Base-by-base conservation (phyloP, 192 early-diverging fungal genomes). In the Backusella tarrabulga region DNA sequence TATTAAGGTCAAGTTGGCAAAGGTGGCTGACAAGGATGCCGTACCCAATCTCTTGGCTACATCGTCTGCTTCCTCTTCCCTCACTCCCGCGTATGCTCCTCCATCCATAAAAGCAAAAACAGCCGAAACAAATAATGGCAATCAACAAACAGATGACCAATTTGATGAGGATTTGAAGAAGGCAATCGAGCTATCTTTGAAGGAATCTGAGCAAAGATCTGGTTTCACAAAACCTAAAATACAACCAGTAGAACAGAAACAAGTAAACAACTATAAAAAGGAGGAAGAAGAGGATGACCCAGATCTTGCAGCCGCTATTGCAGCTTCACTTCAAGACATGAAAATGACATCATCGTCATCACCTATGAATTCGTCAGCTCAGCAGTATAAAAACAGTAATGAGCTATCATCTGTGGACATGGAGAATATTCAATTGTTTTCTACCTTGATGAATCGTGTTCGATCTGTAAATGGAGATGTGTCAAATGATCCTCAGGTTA, bases 161-260 rank as follows among this genome's bases (percentile, higher is more conserved):
- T 93, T 96, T 26, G 97, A 99, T 68, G 95, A 90, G 17, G 97
- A 99, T 79, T 75, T 99, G 67, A 94, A 92, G 80, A 92, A 88
- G 26, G 98, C 98, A 4, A 99, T 99, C 75, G 95, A 94, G 66
- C 85, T 95, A 17, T 98, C 96, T 0, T 80, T 99, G 36, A 90
- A 95, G 74, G 95, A 96, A 69, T 76, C 88, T 34, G 85, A 90
- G 78, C 85, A 71, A 72, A 91, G 83, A 72, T 76, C 74, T 67
- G 52, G 17, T 40, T 44, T 29, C 21, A 41, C 41, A 23, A 70
- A 36, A 17, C 41, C 26, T n/a, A 66, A 74, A 41, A 1, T 17
- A 32, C 14, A 32, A n/a, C 21, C 15, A 6, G 34, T 74, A 26
- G 56, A 26, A 63, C 11, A 36, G 17, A 54, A 74, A 72, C 41